These are phyloP conservation scores for Dittrichia graveolens DNA, from an alignment of 129 eudicot species.

Conservation along the genomic window DNA sequence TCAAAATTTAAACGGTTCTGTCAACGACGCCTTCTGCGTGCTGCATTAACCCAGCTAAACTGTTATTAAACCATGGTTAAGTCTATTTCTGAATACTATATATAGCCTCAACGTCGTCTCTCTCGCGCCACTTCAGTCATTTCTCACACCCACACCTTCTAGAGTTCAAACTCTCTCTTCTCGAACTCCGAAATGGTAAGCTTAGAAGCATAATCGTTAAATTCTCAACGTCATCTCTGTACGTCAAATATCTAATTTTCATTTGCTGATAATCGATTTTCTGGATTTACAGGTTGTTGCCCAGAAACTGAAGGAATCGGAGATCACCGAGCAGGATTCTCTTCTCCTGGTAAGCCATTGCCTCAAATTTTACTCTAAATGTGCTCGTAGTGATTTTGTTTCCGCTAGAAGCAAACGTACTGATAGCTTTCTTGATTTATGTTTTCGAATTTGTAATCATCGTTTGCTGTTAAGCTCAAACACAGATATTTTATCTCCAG, in stretches of 20 bases:
- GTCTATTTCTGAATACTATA: conserved; percentile 18
- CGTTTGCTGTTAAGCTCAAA: conserved; percentile 24
- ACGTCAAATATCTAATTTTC: conserved; percentile 8
- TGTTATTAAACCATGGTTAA: conserved; percentile 31
- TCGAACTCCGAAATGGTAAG: conserved; percentile 38
- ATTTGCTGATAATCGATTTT: conserved; percentile 13
- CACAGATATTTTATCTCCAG: background rate
- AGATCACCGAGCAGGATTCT: conserved; percentile 96
- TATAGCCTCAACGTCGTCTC: conserved; percentile 25
- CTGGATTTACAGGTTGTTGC: conserved; percentile 72
- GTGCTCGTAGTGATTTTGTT: conserved; percentile 12
- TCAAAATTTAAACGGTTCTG: conserved; percentile 5
- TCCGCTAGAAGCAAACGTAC: background rate
- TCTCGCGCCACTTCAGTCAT: conserved; percentile 45
- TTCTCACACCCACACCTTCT: conserved; percentile 17
- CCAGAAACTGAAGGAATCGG: conserved; percentile 91
- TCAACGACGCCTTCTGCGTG: conserved; percentile 24
- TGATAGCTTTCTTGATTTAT: conserved; percentile 11
- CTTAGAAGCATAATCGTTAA: conserved; percentile 1
- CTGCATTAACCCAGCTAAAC: conserved; percentile 20
- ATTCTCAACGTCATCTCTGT: background rate
- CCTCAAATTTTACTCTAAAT: background rate
- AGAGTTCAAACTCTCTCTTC: conserved; percentile 28
- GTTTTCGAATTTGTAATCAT: conserved; percentile 11
- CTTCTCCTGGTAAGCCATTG: conserved; percentile 72